These are phyloP conservation scores for Aspergillus pseudotamarii DNA, from an alignment of 2,329 filamentous ascomycete species.

Conservation along the genomic window DNA sequence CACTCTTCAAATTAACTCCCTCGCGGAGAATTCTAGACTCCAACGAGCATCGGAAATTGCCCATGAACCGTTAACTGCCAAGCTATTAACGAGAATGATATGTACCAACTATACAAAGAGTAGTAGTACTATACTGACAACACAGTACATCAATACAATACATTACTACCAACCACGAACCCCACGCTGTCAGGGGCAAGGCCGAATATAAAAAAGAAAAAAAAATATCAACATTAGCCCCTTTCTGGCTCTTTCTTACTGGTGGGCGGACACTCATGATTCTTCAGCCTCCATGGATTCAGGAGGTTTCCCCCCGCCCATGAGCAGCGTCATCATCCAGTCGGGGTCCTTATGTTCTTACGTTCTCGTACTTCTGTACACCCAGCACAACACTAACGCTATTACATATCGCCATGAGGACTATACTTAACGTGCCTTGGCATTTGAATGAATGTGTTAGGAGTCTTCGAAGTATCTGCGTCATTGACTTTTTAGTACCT, in stretches of 20 bases:
- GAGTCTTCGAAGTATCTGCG: background rate
- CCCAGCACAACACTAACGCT: background rate
- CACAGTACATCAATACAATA: background rate
- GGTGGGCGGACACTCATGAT: background rate
- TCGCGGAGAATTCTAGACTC: background rate
- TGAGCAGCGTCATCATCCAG: background rate
- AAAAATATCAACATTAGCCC: background rate
- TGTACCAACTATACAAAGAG: background rate
- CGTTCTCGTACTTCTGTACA: background rate
- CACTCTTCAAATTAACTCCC: background rate
- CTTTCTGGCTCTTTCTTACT: background rate
- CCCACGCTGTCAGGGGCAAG: slow-evolving; percentile 5
- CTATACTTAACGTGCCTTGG: background rate
- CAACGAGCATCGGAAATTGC: background rate
- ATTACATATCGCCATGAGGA: background rate
- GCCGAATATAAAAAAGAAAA: background rate
- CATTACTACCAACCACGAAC: background rate
- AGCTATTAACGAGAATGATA: background rate
- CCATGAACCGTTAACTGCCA: background rate
- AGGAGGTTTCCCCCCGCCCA: background rate
- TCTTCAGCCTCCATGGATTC: slow-evolving; percentile 3
- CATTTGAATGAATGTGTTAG: background rate
- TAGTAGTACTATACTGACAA: background rate
- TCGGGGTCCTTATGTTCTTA: background rate
- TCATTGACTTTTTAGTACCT: background rate